Conservation (phyloP, 768 basidiomycete species). For the Termitomyces sp. region DNA sequence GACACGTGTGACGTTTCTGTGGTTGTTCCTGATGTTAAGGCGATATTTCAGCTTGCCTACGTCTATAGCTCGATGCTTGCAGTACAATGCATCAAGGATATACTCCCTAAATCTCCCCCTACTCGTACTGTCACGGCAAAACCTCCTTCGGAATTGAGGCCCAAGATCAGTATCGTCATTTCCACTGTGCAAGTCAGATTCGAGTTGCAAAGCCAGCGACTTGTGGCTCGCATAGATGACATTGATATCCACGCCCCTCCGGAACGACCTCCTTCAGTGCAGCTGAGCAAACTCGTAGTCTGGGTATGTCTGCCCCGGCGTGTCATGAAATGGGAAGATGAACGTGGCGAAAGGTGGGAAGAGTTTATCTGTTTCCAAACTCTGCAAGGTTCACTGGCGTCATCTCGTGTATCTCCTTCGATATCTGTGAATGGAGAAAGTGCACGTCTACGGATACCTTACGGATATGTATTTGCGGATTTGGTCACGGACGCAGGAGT, state of each 20-base stretch:
- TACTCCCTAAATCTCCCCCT: constrained; percentile 22
- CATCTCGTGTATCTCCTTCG: constrained; percentile 23
- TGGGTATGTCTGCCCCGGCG: constrained; percentile 52
- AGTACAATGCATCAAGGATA: constrained; percentile 38
- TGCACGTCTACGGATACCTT: constrained; percentile 73
- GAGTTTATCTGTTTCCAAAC: constrained; percentile 60
- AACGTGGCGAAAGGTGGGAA: constrained; percentile 55
- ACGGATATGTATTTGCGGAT: constrained; percentile 69
- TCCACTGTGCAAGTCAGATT: constrained; percentile 43
- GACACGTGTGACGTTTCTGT: constrained; percentile 45
- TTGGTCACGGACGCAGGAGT: constrained; percentile 68
- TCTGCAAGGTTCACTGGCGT: constrained; percentile 37
- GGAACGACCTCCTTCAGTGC: constrained; percentile 24
- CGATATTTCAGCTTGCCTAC: constrained; percentile 56
- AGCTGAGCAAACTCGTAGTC: constrained; percentile 37
- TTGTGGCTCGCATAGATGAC: constrained; percentile 39
- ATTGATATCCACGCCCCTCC: constrained; percentile 22
- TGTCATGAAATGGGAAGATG: constrained; percentile 28
- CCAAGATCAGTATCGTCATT: constrained; percentile 28
- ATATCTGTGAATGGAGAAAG: constrained; percentile 57
- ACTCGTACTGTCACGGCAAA: constrained; percentile 4
- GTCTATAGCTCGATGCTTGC: constrained; percentile 69
- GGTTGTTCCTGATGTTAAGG: constrained; percentile 46
- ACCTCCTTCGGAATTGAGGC: constrained; percentile 10
- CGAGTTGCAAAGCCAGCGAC: constrained; percentile 41